These are phyloP conservation scores for Aphanomyces astaci DNA, from an alignment of 352 stramenopile genomes.

Conservation along the genomic window DNA sequence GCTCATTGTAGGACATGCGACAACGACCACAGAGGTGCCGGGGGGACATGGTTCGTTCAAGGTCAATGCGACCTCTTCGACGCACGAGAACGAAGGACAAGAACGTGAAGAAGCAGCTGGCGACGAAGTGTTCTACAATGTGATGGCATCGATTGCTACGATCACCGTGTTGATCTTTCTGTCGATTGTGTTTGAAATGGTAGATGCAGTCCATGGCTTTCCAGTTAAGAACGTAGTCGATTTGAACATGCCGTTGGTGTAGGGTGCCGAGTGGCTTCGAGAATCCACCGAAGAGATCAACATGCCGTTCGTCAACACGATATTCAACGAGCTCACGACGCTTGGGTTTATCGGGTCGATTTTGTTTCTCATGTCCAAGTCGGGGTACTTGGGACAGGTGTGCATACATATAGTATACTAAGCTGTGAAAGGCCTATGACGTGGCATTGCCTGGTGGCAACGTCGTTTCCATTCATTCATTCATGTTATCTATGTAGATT, in stretches of 20 bases:
- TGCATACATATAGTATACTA: no score
- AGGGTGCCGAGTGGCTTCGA: conserved; percentile 33
- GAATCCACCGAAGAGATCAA: conserved; percentile 60
- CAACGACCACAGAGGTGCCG: no score
- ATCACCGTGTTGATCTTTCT: conserved; percentile 54
- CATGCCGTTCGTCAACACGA: conserved; percentile 61
- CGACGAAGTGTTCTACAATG: conserved; percentile 18
- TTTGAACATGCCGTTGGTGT: neutral
- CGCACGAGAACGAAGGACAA: neutral
- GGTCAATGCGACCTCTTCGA: no score
- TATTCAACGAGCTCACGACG: conserved; percentile 62
- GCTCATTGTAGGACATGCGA: no score
- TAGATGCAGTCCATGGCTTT: neutral
- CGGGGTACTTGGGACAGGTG: conserved; percentile 13
- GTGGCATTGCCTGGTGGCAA: neutral
- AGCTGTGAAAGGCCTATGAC: no score
- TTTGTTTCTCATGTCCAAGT: conserved; percentile 55
- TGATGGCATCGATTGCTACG: conserved; percentile 41
- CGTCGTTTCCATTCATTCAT: neutral
- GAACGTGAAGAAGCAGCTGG: neutral
- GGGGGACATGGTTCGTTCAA: no score
- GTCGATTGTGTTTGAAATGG: conserved; percentile 58
- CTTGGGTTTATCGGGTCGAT: conserved; percentile 61
- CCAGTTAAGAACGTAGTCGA: no score
- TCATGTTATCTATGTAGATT: neutral